Base-by-base conservation (phyloP, 1,284 basidiomycete species). In the Irpex sp. region DNA sequence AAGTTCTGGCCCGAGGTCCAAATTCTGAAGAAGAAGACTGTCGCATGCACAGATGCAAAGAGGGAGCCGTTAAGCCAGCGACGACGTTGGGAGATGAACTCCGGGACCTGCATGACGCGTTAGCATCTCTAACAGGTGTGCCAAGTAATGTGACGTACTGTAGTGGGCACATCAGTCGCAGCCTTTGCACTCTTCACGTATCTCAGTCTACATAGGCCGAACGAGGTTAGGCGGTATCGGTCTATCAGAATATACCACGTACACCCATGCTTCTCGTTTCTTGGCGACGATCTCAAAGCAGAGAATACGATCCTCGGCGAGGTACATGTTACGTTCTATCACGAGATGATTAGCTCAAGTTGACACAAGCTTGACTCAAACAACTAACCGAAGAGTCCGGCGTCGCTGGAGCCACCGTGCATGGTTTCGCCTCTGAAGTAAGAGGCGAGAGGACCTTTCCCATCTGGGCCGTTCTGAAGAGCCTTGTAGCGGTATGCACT, bases 271-370 rank as follows among this genome's bases (percentile, higher is more conserved):
- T 73, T 92, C 90, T 31, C 78, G 79, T 73, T 92, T 92, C 82
- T 98, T 98, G 4, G 95, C 96, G 58, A 98, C 94, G 58, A 99
- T 93, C 77, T 98, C 97, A 77, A 97, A 99, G 76, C 96, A 98
- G 53, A 97, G 79, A 66, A 98, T 98, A 71, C 97, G 93, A 79
- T 98, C 95, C 72, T 92, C 93, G 21, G 93, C 93, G 65, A 94
- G 85, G 74, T 94, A 94, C 91, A 94, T 95, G 79, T 95, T 95
- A 43, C 92, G 83, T 74, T 94, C 86, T 79, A 74, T 65, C 62
- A 71, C 13, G 4, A 17, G 31, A 51, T 46, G 71, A 46, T 60
- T 19, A 11, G 50, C 37, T 71, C 19, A 65, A 60, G 61, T 61
- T 7, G 51, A 47, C 26, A 53, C 56, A 9, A 56, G 39, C 6